Conservation (phyloP, 2,329 filamentous ascomycete genomes). For the Nemania sp. region DNA sequence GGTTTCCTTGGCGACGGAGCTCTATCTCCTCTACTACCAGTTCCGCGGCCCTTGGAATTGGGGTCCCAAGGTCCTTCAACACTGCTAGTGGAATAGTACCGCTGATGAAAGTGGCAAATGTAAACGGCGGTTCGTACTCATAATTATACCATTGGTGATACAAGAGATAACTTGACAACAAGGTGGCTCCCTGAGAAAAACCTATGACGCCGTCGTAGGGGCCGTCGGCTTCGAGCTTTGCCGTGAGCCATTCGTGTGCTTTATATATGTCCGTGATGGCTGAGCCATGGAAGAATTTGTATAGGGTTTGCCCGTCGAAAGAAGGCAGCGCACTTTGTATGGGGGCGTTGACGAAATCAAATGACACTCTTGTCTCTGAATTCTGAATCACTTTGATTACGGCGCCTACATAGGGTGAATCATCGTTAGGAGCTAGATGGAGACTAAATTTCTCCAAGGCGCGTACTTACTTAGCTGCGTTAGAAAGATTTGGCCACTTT, state of each 20-base stretch:
- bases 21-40: conserved; percentile 44
- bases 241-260: conserved; percentile 53
- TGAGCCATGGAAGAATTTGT: conserved; percentile 40
- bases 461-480: conserved; percentile 36
- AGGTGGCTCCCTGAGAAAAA: conserved; percentile 51
- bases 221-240: conserved; percentile 47
- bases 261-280: conserved; percentile 49
- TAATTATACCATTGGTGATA: conserved; percentile 52
- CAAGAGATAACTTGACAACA: conserved; percentile 56
- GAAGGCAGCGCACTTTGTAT: conserved; percentile 23
- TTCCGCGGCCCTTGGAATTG: conserved; percentile 50
- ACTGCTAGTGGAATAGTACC: conserved; percentile 51
- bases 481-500: conserved; percentile 34
- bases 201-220: conserved; percentile 49
- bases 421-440: conserved; percentile 15
- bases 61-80: conserved; percentile 52
- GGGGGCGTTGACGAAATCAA: conserved; percentile 45
- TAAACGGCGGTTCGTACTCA: conserved; percentile 51
- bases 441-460: background rate
- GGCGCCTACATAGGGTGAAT: conserved; percentile 18
- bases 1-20: conserved; percentile 32
- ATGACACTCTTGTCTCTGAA: conserved; percentile 30
- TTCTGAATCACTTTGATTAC: conserved; percentile 15
- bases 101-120: conserved; percentile 56
- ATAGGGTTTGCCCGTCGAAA: conserved; percentile 22